Evolutionary conservation across 129 eudicot genomes (phyloP).

Genomic region (Flaveria trinervia): DNA sequence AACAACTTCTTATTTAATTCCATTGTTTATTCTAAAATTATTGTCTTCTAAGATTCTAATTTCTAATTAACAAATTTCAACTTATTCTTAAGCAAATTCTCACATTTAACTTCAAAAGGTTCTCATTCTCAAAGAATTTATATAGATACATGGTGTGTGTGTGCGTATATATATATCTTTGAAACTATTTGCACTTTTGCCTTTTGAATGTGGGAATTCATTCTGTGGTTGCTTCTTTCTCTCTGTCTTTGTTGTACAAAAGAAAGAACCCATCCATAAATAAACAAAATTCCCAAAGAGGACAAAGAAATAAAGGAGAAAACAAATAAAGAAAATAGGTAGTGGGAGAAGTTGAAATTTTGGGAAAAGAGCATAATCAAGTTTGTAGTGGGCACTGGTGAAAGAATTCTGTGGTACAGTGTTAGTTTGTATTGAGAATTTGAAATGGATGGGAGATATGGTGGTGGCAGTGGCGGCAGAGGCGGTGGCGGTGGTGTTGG

Average conservation of each 20-base stretch:
- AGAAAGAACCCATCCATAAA: constrained; percentile 46
- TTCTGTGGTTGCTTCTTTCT: constrained; percentile 46
- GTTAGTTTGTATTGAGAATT: constrained; percentile 27
- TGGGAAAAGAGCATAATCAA: constrained; percentile 30
- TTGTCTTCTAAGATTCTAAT: constrained; percentile 27
- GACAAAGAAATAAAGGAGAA: constrained; percentile 31
- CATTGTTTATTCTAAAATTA: constrained; percentile 2
- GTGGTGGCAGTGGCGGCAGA: constrained; percentile 35
- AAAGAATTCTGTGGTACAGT: constrained; percentile 29
- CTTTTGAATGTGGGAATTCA: constrained; percentile 41
- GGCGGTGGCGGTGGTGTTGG: constrained; percentile 38
- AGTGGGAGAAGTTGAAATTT: constrained; percentile 45
- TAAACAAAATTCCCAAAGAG: constrained; percentile 44
- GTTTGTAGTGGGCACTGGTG: constrained; percentile 32
- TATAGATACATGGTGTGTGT: constrained; percentile 27
- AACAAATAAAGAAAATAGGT: constrained; percentile 33
- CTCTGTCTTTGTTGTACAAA: constrained; percentile 51
- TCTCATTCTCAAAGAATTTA: constrained; percentile 36
- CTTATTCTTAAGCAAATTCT: constrained; percentile 35
- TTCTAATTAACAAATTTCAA: constrained; percentile 20
- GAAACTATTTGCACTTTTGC: constrained; percentile 38
- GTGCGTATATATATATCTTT: constrained; percentile 23
- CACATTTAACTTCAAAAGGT: constrained; percentile 34
- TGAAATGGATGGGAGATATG: constrained; percentile 55
- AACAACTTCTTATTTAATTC: constrained; percentile 27